A percentile compares a stretch with the other conserved stretches of the same genome.
Evolutionary conservation across 768 basidiomycete species (phyloP).

Genomic region (Tulasnella sp.): DNA sequence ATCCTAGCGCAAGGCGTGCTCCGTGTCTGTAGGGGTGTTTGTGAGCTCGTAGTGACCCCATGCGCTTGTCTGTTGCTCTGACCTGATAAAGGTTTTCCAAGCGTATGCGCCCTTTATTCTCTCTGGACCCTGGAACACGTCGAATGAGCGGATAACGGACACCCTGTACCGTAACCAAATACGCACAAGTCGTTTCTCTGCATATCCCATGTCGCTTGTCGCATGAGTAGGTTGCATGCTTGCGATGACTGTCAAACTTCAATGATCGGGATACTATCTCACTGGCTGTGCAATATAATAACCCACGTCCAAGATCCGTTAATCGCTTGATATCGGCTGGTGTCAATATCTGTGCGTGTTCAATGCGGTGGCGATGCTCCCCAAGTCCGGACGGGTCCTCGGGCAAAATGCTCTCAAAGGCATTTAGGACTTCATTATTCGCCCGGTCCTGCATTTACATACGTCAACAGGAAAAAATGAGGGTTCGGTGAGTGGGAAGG

Average conservation of each 20-base stretch:
- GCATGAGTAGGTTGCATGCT: slow-evolving; percentile 92
- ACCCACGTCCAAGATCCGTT: slow-evolving; percentile 59
- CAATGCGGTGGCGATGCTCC: slow-evolving; percentile 77
- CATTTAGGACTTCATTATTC: slow-evolving; percentile 69
- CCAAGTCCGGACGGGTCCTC: neutral
- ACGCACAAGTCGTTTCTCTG: slow-evolving; percentile 61
- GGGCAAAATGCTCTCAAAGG: slow-evolving; percentile 59
- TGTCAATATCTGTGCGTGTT: slow-evolving; percentile 86
- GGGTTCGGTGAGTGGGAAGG: neutral
- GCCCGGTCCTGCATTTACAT: slow-evolving; percentile 45
- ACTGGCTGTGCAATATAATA: too few species aligned
- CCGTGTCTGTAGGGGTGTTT: slow-evolving; percentile 25
- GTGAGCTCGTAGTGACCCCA: too few species aligned
- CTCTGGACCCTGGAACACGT: slow-evolving; percentile 70
- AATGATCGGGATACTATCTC: too few species aligned
- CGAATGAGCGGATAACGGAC: neutral
- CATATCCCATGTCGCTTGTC: slow-evolving; percentile 87
- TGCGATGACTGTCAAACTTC: slow-evolving; percentile 84
- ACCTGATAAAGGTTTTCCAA: slow-evolving; percentile 68
- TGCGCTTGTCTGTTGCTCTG: slow-evolving; percentile 20
- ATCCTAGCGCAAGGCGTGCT: slow-evolving; percentile 61
- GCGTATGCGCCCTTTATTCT: slow-evolving; percentile 88
- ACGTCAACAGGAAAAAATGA: too few species aligned
- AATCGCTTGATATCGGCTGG: slow-evolving; percentile 54
- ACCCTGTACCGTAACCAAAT: neutral